phyloP scores from a whole-genome alignment of 768 basidiomycete genomes.

The Chalciporus sphaerocephalus region DNA sequence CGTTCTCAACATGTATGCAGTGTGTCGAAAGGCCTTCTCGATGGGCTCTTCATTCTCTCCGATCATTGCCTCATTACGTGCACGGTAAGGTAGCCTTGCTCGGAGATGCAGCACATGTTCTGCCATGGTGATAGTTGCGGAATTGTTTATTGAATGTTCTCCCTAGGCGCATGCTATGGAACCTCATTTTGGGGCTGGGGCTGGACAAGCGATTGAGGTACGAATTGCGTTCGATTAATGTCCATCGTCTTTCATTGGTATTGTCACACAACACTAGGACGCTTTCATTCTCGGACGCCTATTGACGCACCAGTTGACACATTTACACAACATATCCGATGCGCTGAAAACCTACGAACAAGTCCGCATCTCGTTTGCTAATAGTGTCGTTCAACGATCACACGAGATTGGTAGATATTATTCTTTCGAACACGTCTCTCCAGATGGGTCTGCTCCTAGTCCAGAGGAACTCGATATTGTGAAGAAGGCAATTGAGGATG shows the following conservation, averaged over 20 bases:
- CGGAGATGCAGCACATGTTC: conserved; percentile 52
- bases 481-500: conserved; percentile 12
- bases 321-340: conserved; percentile 17
- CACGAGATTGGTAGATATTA: conserved; percentile 23
- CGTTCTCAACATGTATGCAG: conserved; percentile 17
- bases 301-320: conserved; percentile 22
- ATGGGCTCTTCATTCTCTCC: conserved; percentile 44
- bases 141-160: neutral
- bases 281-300: conserved; percentile 29
- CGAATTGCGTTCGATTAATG: neutral
- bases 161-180: conserved; percentile 45
- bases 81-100: conserved; percentile 39
- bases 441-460: conserved; percentile 3
- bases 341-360: conserved; percentile 33
- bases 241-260: neutral
- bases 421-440: conserved; percentile 8
- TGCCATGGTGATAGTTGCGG: no score
- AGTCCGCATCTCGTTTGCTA: conserved; percentile 29
- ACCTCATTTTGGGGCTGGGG: conserved; percentile 46
- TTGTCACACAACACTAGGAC: conserved; percentile 20
- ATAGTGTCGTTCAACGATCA: conserved; percentile 18
- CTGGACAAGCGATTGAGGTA: conserved; percentile 50
- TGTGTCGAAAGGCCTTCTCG: conserved; percentile 34
- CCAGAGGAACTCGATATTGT: conserved; percentile 8
- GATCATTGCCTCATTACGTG: conserved; percentile 37